These are phyloP conservation scores for Colletotrichum sp. DNA, from an alignment of 2,329 filamentous ascomycete genomes.

Conservation along the genomic window DNA sequence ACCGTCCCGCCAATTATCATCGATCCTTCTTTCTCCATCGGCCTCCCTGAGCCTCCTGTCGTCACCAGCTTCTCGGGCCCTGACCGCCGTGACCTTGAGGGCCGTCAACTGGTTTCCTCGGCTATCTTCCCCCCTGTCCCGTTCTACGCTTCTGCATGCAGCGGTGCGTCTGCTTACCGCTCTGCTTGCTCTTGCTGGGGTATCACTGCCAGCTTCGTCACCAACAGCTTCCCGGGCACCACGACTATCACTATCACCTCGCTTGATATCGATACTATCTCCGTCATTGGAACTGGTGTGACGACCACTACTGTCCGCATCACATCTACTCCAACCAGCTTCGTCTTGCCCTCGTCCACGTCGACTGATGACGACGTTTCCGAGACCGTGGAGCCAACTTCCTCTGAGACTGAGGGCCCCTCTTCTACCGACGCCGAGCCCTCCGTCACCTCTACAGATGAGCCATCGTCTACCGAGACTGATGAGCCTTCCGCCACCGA, in stretches of 20 bases:
- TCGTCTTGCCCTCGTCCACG: background rate
- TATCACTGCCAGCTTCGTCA: slow-evolving; percentile 14
- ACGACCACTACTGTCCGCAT: background rate
- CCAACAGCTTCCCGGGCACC: background rate
- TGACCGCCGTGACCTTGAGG: background rate
- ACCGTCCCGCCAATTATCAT: background rate
- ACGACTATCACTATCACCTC: background rate
- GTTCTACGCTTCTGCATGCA: slow-evolving; percentile 29
- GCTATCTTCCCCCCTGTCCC: slow-evolving; percentile 13
- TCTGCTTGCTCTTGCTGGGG: slow-evolving; percentile 33
- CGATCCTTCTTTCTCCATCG: background rate
- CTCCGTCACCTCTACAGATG: background rate
- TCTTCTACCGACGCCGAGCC: background rate
- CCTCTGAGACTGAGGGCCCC: background rate
- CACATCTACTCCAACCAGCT: background rate
- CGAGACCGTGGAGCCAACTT: background rate
- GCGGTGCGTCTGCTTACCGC: slow-evolving; percentile 21
- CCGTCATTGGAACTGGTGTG: background rate
- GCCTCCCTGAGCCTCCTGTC: background rate
- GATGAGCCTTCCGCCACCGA: background rate
- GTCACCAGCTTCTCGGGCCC: background rate
- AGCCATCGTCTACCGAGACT: background rate
- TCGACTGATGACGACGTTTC: background rate
- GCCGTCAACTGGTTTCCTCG: background rate
- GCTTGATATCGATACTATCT: background rate